Conservation (phyloP, 1,284 basidiomycete genomes). For the Ganoderma sinense region DNA sequence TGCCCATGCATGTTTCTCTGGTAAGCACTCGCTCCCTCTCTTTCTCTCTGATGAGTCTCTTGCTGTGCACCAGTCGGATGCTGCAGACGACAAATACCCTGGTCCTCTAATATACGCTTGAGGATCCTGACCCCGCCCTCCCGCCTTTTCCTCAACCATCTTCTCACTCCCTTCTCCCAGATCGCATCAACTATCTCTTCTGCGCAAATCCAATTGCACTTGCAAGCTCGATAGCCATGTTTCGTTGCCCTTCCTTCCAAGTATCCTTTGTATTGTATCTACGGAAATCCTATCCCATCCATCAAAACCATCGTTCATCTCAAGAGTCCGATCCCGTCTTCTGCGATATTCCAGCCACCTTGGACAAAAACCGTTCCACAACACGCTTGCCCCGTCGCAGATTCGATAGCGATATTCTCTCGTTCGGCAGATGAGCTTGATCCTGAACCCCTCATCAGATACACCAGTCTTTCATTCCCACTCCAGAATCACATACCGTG, state of each 20-base stretch:
- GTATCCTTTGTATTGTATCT: background rate
- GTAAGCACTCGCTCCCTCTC: background rate
- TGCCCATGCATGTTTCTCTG: background rate
- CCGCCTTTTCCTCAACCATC: background rate
- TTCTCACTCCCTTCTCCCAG: background rate
- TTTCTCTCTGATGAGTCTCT: slow-evolving; percentile 36
- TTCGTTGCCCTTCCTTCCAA: background rate
- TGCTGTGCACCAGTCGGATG: slow-evolving; percentile 44
- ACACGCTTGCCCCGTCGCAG: slow-evolving; percentile 79
- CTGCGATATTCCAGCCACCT: slow-evolving; percentile 39
- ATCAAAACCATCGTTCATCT: background rate
- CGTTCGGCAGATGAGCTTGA: slow-evolving; percentile 88
- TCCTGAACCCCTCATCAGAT: slow-evolving; percentile 54
- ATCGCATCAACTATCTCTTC: background rate
- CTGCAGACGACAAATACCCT: slow-evolving; percentile 37
- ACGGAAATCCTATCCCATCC: background rate
- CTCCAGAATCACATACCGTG: slow-evolving; percentile 57
- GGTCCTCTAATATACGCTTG: slow-evolving; percentile 40
- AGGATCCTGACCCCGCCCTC: slow-evolving; percentile 34
- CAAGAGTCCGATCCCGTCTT: background rate
- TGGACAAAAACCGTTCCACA: slow-evolving; percentile 72
- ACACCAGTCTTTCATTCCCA: no score
- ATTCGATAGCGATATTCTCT: slow-evolving; percentile 82
- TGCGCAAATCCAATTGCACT: background rate
- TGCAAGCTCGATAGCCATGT: background rate